These are phyloP conservation scores for Penicillium cinerascens DNA, from an alignment of 495 filamentous ascomycete genomes.

Conservation along the genomic window DNA sequence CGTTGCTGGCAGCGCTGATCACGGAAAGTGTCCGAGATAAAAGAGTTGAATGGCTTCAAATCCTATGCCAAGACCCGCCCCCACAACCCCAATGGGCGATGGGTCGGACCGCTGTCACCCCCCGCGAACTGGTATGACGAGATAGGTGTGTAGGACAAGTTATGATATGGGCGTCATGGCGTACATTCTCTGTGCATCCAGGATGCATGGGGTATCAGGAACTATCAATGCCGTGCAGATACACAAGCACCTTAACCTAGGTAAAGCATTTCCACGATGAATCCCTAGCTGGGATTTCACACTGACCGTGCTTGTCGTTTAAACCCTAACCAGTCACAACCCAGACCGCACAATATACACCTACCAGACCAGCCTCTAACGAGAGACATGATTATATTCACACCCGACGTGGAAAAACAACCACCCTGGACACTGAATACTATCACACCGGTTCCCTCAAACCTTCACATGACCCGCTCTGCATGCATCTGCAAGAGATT, in stretches of 20 bases:
- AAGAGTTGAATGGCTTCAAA: background rate
- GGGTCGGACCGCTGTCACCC: constrained; percentile 5
- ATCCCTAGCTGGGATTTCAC: background rate
- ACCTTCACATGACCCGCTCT: constrained; percentile 39
- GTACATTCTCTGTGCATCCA: background rate
- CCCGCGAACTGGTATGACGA: background rate
- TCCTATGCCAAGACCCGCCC: constrained; percentile 13
- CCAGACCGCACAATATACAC: background rate
- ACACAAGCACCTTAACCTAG: background rate
- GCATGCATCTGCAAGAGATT: constrained; percentile 38
- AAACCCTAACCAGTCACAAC: background rate
- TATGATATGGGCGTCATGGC: background rate
- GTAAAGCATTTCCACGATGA: background rate
- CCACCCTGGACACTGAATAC: no score
- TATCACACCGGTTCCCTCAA: constrained; percentile 8
- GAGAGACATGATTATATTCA: background rate
- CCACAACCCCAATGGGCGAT: constrained; percentile 8
- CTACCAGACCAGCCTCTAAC: background rate
- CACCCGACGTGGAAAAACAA: no score
- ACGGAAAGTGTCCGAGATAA: background rate
- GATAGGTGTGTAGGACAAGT: background rate
- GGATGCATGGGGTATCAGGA: background rate
- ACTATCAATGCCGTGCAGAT: background rate
- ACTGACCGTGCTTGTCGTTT: background rate
- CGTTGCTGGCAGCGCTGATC: constrained; percentile 16